These are phyloP conservation scores for Viscum album DNA, from an alignment of 177 flowering plant genomes.

Conservation along the genomic window DNA sequence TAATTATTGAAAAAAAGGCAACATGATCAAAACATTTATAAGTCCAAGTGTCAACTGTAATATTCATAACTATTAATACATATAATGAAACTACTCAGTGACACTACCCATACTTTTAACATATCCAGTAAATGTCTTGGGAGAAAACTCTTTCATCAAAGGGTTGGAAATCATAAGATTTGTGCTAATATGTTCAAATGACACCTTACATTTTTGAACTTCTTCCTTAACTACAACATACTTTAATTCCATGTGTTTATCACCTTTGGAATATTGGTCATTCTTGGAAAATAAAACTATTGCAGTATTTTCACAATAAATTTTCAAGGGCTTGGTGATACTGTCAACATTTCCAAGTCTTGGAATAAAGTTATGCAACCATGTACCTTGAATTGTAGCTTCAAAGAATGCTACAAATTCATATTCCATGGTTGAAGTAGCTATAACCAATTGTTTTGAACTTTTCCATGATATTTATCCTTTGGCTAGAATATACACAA, in stretches of 20 bases:
- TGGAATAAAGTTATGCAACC: conserved; percentile 8
- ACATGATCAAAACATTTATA: no score
- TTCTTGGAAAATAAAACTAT: conserved; percentile 1
- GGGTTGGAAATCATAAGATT: conserved; percentile 3
- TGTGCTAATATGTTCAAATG: conserved; percentile 3
- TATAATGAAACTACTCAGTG: no score
- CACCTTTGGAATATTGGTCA: neutral
- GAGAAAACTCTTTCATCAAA: conserved; percentile 7
- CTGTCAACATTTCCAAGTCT: neutral
- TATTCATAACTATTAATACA: no score
- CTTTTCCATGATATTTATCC: conserved; percentile 3
- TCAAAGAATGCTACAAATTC: conserved; percentile 10
- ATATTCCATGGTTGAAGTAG: conserved; percentile 7
- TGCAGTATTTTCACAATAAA: conserved; percentile 5
- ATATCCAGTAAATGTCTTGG: no score
- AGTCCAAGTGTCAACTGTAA: no score
- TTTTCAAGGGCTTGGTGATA: neutral
- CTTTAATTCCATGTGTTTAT: conserved; percentile 1
- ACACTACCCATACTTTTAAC: no score
- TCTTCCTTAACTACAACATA: neutral
- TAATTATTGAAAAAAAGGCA: no score
- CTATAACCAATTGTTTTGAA: neutral
- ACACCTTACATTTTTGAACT: neutral
- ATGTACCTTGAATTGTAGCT: conserved; percentile 2
- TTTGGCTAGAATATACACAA: neutral